phyloP scores from a whole-genome alignment of 495 filamentous ascomycete genomes.

The Talaromyces liani region DNA sequence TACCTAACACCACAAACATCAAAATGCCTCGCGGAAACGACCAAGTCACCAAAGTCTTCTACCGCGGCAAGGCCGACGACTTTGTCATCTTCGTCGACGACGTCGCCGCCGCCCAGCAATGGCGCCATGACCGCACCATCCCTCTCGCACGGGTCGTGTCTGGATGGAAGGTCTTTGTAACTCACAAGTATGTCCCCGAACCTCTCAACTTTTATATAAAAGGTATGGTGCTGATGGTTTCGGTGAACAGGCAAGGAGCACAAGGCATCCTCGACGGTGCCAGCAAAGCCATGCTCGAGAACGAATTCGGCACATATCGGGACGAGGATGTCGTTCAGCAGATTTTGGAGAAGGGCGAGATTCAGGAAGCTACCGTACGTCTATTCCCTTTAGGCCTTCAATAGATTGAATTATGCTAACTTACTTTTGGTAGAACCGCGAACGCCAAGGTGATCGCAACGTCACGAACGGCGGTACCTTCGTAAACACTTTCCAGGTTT shows the following conservation, averaged over 20 bases:
- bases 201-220: neutral
- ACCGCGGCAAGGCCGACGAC: slow-evolving; percentile 81
- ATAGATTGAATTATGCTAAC: slow-evolving; percentile 11
- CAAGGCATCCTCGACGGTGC: slow-evolving; percentile 74
- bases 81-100: slow-evolving; percentile 88
- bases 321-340: slow-evolving; percentile 71
- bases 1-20: slow-evolving; percentile 8
- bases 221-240: neutral
- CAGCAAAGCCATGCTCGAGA: slow-evolving; percentile 64
- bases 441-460: slow-evolving; percentile 28
- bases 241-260: slow-evolving; percentile 61
- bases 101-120: slow-evolving; percentile 61
- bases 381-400: neutral
- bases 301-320: slow-evolving; percentile 75
- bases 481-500: slow-evolving; percentile 9
- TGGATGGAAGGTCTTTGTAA: slow-evolving; percentile 83
- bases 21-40: slow-evolving; percentile 76
- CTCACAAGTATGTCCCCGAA: slow-evolving; percentile 60
- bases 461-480: slow-evolving; percentile 18
- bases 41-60: slow-evolving; percentile 72
- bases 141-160: slow-evolving; percentile 80
- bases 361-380: slow-evolving; percentile 63
- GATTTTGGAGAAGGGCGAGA: slow-evolving; percentile 70
- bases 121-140: slow-evolving; percentile 72
- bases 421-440: slow-evolving; percentile 16